Conservation (phyloP, 768 basidiomycete species). For the Clathrus columnatus region DNA sequence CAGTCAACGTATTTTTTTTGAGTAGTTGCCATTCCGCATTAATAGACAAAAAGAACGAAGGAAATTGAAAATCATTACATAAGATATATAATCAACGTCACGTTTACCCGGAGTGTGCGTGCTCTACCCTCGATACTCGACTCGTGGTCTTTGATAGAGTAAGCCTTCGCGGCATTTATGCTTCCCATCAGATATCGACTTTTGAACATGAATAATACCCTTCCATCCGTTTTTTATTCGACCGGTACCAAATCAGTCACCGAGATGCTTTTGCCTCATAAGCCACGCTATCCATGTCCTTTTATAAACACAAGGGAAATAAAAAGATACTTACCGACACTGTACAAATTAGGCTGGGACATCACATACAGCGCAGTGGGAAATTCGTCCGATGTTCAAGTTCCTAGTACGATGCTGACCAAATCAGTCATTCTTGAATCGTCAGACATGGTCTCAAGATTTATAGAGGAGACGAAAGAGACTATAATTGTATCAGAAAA, state of each 20-base stretch:
- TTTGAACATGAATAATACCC: neutral
- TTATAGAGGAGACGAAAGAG: neutral
- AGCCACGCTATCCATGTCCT: slow-evolving; percentile 27
- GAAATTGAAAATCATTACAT: neutral
- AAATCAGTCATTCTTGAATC: slow-evolving; percentile 8
- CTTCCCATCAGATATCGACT: neutral
- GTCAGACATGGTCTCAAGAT: slow-evolving; percentile 13
- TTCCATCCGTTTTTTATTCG: neutral
- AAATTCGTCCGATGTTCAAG: neutral
- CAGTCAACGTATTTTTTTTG: slow-evolving; percentile 19
- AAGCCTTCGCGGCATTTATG: no score
- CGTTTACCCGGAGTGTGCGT: neutral
- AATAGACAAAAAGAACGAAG: neutral
- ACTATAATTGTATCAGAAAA: slow-evolving; percentile 4
- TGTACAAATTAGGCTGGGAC: slow-evolving; percentile 25
- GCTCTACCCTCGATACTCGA: neutral
- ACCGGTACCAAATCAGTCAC: no score
- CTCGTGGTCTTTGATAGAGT: neutral
- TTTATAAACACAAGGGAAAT: slow-evolving; percentile 28
- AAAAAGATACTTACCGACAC: slow-evolving; percentile 27
- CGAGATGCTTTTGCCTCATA: slow-evolving; percentile 16
- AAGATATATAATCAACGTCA: neutral
- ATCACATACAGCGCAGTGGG: neutral
- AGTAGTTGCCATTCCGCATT: neutral
- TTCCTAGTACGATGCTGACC: slow-evolving; percentile 22